Conservation (phyloP, 805 yeast species). For the Pichia eremophila region DNA sequence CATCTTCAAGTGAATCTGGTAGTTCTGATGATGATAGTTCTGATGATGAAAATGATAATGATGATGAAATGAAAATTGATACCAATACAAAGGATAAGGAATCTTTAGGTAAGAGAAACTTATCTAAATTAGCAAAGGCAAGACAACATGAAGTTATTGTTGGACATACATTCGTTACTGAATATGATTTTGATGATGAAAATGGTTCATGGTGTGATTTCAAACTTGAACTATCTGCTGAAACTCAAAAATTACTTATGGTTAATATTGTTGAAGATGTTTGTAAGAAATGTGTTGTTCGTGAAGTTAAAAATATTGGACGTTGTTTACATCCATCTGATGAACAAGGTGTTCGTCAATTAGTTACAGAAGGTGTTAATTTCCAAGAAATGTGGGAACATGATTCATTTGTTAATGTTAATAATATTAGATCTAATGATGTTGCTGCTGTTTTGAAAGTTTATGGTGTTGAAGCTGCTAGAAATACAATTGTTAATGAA, state of each 20-base stretch:
- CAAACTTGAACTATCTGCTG: slow-evolving; percentile 71
- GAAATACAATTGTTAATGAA: slow-evolving; percentile 94
- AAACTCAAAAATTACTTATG: slow-evolving; percentile 89
- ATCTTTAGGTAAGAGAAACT: slow-evolving; percentile 17
- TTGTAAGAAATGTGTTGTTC: slow-evolving; percentile 82
- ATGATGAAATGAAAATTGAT: slow-evolving; percentile 14
- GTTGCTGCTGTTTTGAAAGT: slow-evolving; percentile 81
- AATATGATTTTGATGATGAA: slow-evolving; percentile 83
- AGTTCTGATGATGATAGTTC: slow-evolving; percentile 28
- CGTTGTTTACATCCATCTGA: slow-evolving; percentile 81
- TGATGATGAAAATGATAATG: slow-evolving; percentile 30
- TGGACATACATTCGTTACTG: slow-evolving; percentile 61
- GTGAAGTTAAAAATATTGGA: slow-evolving; percentile 85
- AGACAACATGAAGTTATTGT: slow-evolving; percentile 79
- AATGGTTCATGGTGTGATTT: slow-evolving; percentile 91
- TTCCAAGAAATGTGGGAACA: slow-evolving; percentile 98
- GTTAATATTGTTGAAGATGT: slow-evolving; percentile 91
- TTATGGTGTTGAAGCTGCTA: slow-evolving; percentile 98
- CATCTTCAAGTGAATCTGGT: slow-evolving; percentile 26
- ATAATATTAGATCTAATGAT: slow-evolving; percentile 86
- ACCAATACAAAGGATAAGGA: slow-evolving; percentile 4
- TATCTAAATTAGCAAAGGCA: slow-evolving; percentile 61
- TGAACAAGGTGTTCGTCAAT: slow-evolving; percentile 59
- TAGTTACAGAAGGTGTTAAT: slow-evolving; percentile 97
- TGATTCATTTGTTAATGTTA: slow-evolving; percentile 83